phyloP scores from a whole-genome alignment of 805 yeast genomes.

The Candida multigemmis region DNA sequence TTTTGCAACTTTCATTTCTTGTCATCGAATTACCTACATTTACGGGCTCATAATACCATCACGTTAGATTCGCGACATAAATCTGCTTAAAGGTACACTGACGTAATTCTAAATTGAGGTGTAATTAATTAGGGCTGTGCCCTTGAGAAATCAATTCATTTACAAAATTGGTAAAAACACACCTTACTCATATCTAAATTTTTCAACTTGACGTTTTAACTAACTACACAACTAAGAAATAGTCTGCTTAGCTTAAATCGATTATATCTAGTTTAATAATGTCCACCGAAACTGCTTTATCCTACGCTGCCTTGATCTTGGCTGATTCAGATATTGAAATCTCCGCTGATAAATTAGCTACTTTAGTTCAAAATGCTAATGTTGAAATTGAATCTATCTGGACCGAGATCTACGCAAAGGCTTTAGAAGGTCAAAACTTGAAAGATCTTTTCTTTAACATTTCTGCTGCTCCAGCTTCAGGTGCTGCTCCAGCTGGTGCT shows the following conservation, averaged over 20 bases:
- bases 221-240: slow-evolving; percentile 38
- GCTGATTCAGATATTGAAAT: slow-evolving; percentile 40
- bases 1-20: too few relatives aligned
- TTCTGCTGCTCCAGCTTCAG: slow-evolving; percentile 36
- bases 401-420: slow-evolving; percentile 40
- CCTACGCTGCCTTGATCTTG: slow-evolving; percentile 43
- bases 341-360: slow-evolving; percentile 34
- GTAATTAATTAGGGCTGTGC: too few relatives aligned
- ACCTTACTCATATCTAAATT: too few relatives aligned
- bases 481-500: slow-evolving; percentile 26
- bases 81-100: too few relatives aligned
- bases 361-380: slow-evolving; percentile 33
- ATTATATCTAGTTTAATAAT: slow-evolving; percentile 38
- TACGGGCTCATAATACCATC: too few relatives aligned
- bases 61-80: too few relatives aligned
- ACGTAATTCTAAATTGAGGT: too few relatives aligned
- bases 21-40: too few relatives aligned
- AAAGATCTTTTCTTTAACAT: slow-evolving; percentile 42
- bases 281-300: slow-evolving; percentile 41
- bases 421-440: slow-evolving; percentile 38
- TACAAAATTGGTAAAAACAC: too few relatives aligned
- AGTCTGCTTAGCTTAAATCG: slow-evolving; percentile 44
- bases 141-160: too few relatives aligned
- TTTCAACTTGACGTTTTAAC: too few relatives aligned
- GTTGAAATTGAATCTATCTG: slow-evolving; percentile 38